These are phyloP conservation scores for Fusarium sterilihyphosum DNA, from an alignment of 2,329 filamentous ascomycete species.

Conservation along the genomic window DNA sequence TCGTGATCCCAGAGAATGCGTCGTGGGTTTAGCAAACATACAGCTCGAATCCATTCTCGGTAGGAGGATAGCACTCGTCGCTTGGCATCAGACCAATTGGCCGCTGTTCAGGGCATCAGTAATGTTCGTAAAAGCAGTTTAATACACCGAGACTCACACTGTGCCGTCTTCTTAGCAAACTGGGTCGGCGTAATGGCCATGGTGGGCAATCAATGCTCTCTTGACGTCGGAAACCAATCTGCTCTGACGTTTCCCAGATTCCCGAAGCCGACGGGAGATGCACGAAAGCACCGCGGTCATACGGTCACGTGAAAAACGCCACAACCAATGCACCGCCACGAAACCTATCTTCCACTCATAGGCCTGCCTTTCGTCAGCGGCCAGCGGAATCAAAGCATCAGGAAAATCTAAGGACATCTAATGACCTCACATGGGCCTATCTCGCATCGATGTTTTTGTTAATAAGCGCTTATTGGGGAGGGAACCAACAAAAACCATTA, in stretches of 20 bases:
- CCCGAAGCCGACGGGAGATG: constrained; percentile 35
- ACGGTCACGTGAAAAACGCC: constrained; percentile 46
- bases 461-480: neutral
- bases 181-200: constrained; percentile 95
- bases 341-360: constrained; percentile 29
- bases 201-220: constrained; percentile 56
- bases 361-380: constrained; percentile 38
- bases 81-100: constrained; percentile 90
- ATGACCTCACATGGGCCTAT: neutral
- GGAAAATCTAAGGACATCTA: neutral
- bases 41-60: constrained; percentile 94
- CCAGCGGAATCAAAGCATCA: neutral
- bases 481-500: neutral
- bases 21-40: constrained; percentile 63
- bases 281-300: constrained; percentile 35
- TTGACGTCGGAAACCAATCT: constrained; percentile 40
- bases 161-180: constrained; percentile 82
- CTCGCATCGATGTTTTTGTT: neutral
- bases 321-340: constrained; percentile 36
- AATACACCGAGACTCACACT: constrained; percentile 67
- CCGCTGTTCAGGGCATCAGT: constrained; percentile 68
- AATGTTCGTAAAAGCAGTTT: neutral
- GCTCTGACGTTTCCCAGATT: constrained; percentile 46
- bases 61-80: constrained; percentile 88
- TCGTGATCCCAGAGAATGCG: neutral